Conservation (phyloP, 164 flowering plant genomes). For the Nymphaea colorata region DNA sequence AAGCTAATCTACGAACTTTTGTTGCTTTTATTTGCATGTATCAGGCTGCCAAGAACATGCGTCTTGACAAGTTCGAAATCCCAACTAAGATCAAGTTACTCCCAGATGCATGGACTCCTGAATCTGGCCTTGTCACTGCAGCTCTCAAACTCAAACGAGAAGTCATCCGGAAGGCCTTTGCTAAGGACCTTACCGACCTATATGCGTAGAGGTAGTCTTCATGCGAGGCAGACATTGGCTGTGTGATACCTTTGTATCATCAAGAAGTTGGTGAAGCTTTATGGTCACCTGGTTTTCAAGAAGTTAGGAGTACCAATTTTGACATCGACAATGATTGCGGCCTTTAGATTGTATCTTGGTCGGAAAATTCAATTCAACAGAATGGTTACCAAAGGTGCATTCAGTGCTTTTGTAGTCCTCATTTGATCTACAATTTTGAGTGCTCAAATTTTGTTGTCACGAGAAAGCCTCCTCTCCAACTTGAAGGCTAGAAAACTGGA, state of each 20-base stretch:
- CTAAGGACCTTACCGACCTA: conserved; percentile 61
- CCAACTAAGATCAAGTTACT: conserved; percentile 87
- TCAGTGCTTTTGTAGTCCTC: no score
- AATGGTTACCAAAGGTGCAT: no score
- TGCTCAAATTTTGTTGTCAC: no score
- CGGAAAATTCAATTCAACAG: no score
- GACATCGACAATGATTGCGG: not conserved
- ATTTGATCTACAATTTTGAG: no score
- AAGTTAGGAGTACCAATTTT: not conserved
- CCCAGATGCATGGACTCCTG: conserved; percentile 84
- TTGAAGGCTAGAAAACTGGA: no score
- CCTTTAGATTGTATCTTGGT: no score
- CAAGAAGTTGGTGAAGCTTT: not conserved
- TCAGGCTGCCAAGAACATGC: conserved; percentile 68
- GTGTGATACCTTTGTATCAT: not conserved
- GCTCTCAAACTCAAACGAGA: conserved; percentile 97
- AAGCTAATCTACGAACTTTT: no score
- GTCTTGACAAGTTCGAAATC: conserved; percentile 81
- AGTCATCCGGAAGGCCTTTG: conserved; percentile 47
- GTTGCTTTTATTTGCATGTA: not conserved
- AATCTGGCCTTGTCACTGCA: conserved; percentile 87
- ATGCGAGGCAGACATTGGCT: not conserved
- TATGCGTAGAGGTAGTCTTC: conserved; percentile 21
- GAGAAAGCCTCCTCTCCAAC: no score
- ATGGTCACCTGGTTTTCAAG: not conserved